phyloP scores from a whole-genome alignment of 345 rosid species.

The Diplotaxis tenuifolia region DNA sequence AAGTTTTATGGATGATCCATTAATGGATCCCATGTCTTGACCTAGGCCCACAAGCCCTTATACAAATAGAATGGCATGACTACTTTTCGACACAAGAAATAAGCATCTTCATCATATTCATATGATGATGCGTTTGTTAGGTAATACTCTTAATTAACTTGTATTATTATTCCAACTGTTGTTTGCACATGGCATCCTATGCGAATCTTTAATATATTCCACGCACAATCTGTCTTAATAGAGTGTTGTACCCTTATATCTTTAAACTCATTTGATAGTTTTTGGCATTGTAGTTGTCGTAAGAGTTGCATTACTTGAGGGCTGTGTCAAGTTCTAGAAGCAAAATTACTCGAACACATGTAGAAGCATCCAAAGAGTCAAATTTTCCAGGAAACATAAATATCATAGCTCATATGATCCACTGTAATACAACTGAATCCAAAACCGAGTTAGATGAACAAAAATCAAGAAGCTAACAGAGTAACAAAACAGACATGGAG shows the following conservation, averaged over 20 bases:
- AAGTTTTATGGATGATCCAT: not conserved
- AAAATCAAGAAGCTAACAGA: not conserved
- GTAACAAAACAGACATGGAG: too few species aligned
- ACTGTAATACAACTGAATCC: not conserved
- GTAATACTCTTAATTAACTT: not conserved
- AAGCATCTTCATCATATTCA: not conserved
- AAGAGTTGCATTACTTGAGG: not conserved
- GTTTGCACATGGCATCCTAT: not conserved
- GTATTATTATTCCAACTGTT: not conserved
- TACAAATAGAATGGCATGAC: not conserved
- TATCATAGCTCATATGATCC: not conserved
- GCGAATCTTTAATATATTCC: conserved; percentile 1
- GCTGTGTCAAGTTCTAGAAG: not conserved
- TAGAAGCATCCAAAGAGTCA: not conserved
- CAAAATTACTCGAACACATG: not conserved
- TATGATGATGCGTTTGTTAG: not conserved
- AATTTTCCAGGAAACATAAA: not conserved
- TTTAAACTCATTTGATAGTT: not conserved
- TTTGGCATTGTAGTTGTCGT: not conserved
- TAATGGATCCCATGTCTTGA: not conserved
- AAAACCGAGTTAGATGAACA: not conserved
- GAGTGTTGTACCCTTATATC: not conserved
- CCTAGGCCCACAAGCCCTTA: not conserved
- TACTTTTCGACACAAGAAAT: not conserved
- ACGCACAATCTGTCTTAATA: not conserved